Percentiles rank a stretch among this genome's conserved stretches.
Evolutionary conservation across 1,139 yeast genomes (phyloP).

Genomic region (Candida tetrigidarum): DNA sequence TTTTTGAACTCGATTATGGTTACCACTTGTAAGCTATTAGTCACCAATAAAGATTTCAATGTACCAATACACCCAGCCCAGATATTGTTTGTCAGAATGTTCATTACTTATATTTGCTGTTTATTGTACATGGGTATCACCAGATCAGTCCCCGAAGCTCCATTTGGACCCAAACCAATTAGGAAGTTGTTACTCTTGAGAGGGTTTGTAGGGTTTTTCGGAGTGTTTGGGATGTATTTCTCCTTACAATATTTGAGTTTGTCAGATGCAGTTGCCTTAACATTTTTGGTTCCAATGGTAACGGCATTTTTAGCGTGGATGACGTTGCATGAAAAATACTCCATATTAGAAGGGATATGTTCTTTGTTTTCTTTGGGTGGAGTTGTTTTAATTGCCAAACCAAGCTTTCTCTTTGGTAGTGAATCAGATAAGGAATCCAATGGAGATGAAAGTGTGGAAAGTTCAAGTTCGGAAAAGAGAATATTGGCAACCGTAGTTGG

Average conservation of each 20-base stretch:
- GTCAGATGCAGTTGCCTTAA: constrained; percentile 77
- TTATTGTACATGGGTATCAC: constrained; percentile 55
- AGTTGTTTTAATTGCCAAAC: constrained; percentile 81
- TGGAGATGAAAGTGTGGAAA: constrained; percentile 39
- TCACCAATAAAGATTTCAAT: constrained; percentile 58
- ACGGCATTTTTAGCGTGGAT: constrained; percentile 78
- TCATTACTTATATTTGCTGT: constrained; percentile 65
- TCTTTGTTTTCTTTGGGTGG: constrained; percentile 73
- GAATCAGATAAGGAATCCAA: constrained; percentile 33
- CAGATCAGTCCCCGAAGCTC: constrained; percentile 58
- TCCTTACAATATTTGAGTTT: constrained; percentile 74
- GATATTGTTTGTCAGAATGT: constrained; percentile 77
- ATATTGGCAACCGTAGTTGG: constrained; percentile 68
- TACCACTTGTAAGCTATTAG: constrained; percentile 70
- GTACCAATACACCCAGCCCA: constrained; percentile 76
- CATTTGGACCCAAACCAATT: constrained; percentile 69
- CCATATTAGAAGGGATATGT: constrained; percentile 67
- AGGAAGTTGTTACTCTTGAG: constrained; percentile 62
- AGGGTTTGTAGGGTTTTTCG: constrained; percentile 77
- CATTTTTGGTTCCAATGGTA: constrained; percentile 77
- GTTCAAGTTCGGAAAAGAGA: constrained; percentile 43
- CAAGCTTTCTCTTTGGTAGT: constrained; percentile 69
- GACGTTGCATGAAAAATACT: constrained; percentile 68
- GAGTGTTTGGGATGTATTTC: constrained; percentile 77
- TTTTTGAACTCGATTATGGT: constrained; percentile 79